A percentile compares a stretch with the other conserved stretches of the same genome.
These are phyloP conservation scores for Apiospora koreana DNA, from an alignment of 2,329 filamentous ascomycete genomes.

Conservation along the genomic window DNA sequence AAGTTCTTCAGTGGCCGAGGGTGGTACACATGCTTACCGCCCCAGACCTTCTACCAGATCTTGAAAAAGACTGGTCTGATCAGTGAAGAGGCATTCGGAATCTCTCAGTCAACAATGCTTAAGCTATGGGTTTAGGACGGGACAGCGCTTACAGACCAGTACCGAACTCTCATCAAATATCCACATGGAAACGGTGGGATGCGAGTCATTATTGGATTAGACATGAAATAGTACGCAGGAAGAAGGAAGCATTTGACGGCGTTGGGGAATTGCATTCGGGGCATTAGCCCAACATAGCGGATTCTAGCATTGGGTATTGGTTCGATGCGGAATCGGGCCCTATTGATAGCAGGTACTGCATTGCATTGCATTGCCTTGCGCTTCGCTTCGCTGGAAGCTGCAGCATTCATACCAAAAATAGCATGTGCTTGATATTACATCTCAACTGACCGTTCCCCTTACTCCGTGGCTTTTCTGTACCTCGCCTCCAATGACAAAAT, in stretches of 20 bases:
- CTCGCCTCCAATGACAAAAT: not conserved
- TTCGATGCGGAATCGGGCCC: not conserved
- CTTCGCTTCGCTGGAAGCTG: not conserved
- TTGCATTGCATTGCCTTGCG: not conserved
- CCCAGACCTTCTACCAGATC: not conserved
- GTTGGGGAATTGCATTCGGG: not conserved
- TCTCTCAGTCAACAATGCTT: too few relatives aligned
- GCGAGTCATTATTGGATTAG: not conserved
- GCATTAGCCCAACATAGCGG: not conserved
- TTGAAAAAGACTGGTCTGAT: not conserved
- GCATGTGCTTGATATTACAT: not conserved
- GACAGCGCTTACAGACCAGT: not conserved
- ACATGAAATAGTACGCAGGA: not conserved
- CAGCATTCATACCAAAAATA: not conserved
- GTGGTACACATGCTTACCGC: not conserved
- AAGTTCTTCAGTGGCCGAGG: not conserved
- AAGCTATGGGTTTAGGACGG: not conserved
- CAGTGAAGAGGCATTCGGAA: not conserved
- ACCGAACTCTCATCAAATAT: not conserved
- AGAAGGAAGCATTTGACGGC: not conserved
- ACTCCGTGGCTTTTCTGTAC: not conserved
- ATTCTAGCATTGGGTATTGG: not conserved
- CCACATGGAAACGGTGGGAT: not conserved
- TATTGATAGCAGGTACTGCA: not conserved
- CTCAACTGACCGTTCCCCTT: not conserved